phyloP scores from a whole-genome alignment of 192 early-diverging fungal genomes.

The Rhizophagus sp. region DNA sequence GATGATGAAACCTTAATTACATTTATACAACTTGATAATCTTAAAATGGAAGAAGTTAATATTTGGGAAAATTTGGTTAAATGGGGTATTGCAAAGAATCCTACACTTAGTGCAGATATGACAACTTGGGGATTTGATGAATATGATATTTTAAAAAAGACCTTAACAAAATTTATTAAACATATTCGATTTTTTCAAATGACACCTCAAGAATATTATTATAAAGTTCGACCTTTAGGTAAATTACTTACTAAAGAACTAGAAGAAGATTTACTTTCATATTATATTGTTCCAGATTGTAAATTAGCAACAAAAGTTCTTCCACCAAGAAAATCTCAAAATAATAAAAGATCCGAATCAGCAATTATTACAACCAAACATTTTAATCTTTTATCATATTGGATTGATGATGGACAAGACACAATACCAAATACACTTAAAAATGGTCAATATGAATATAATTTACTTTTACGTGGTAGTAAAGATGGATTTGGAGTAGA shows the following conservation, averaged over 20 bases:
- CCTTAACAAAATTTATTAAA: neutral
- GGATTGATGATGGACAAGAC: conserved; percentile 12
- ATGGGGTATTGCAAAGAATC: conserved; percentile 11
- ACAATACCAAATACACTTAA: neutral
- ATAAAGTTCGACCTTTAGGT: conserved; percentile 4
- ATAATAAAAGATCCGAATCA: neutral
- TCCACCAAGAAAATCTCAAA: neutral
- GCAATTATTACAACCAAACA: neutral
- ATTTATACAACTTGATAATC: conserved; percentile 4
- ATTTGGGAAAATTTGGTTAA: conserved; percentile 18
- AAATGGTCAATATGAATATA: neutral
- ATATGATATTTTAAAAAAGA: neutral
- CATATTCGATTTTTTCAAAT: conserved; percentile 19
- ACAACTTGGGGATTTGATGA: neutral
- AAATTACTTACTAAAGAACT: conserved; percentile 21
- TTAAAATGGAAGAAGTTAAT: conserved; percentile 1
- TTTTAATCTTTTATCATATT: conserved; percentile 3
- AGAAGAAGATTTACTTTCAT: neutral
- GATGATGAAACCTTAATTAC: conserved; percentile 3
- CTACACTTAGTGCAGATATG: neutral
- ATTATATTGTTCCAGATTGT: neutral
- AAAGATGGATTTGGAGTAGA: conserved; percentile 3
- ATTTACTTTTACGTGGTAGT: conserved; percentile 21
- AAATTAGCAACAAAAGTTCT: neutral
- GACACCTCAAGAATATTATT: conserved; percentile 9